These are phyloP conservation scores for Exophiala alcalophila DNA, from an alignment of 2,329 filamentous ascomycete species.

Conservation along the genomic window DNA sequence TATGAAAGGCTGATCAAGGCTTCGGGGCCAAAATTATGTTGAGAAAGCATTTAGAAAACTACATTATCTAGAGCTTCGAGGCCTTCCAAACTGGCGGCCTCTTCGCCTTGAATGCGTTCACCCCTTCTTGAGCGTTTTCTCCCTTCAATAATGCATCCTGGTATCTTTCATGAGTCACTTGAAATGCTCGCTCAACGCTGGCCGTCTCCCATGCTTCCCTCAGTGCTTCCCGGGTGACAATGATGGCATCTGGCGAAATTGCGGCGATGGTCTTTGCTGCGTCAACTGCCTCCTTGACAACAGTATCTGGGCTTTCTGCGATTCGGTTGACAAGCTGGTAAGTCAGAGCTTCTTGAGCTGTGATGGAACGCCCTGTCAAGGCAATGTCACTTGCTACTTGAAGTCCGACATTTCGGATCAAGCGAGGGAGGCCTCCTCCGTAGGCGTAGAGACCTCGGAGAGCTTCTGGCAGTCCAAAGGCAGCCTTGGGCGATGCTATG, in stretches of 20 bases:
- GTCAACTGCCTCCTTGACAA: constrained; percentile 8
- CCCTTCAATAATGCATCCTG: constrained; percentile 3
- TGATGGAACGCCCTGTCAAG: constrained; percentile 60
- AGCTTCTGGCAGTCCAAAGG: constrained; percentile 68
- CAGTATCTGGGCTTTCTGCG: constrained; percentile 25
- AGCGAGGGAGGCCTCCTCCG: constrained; percentile 66
- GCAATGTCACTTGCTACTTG: constrained; percentile 70
- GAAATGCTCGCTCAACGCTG: constrained; percentile 61
- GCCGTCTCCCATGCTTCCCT: constrained; percentile 68
- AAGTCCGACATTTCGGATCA: constrained; percentile 61
- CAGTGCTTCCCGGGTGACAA: constrained; percentile 67
- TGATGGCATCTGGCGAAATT: constrained; percentile 70
- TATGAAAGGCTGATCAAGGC: constrained; percentile 13
- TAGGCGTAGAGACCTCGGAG: constrained; percentile 66
- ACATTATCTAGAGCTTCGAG: constrained; percentile 46
- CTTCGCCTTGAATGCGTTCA: constrained; percentile 73
- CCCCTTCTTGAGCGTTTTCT: constrained; percentile 71
- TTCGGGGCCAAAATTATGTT: no score
- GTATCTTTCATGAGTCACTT: constrained; percentile 33
- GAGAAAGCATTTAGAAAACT: no score
- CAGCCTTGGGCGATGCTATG: constrained; percentile 54
- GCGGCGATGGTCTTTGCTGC: constrained; percentile 60
- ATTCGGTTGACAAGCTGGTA: constrained; percentile 63
- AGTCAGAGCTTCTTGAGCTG: constrained; percentile 55
- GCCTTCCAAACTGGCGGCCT: constrained; percentile 63